Evolutionary conservation across 129 eudicot species (phyloP).

Genomic region (Saposhnikovia divaricata): DNA sequence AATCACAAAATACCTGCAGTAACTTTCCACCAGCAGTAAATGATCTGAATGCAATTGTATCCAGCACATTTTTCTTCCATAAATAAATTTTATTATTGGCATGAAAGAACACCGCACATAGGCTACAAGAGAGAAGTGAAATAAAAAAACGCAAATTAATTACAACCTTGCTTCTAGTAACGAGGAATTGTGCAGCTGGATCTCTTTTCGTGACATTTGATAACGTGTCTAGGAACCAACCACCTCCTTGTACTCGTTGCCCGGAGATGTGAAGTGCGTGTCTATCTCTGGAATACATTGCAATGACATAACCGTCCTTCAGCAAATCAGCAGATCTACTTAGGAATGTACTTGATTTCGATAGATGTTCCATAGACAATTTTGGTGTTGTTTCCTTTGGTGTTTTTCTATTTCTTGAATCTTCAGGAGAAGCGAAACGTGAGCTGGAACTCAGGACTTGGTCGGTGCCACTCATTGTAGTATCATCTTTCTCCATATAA

Average conservation of each 20-base stretch:
- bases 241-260: constrained; percentile 93
- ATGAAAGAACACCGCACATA: neutral
- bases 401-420: constrained; percentile 57
- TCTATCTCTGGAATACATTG: constrained; percentile 61
- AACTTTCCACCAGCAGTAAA: constrained; percentile 98
- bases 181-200: constrained; percentile 93
- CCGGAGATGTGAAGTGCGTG: constrained; percentile 73
- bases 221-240: constrained; percentile 82
- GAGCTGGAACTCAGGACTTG: constrained; percentile 87
- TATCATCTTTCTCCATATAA: constrained; percentile 63
- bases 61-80: constrained; percentile 44
- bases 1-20: constrained; percentile 53
- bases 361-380: constrained; percentile 29
- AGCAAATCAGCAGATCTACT: constrained; percentile 51
- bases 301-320: constrained; percentile 80
- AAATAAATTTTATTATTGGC: neutral
- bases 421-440: constrained; percentile 80
- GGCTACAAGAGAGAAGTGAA: neutral
- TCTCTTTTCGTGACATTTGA: constrained; percentile 79
- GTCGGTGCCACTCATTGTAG: constrained; percentile 86
- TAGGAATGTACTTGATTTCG: constrained; percentile 30
- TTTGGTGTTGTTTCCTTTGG: constrained; percentile 45
- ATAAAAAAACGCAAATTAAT: neutral
- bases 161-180: constrained; percentile 75
- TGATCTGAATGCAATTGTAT: constrained; percentile 90